Evolutionary conservation across 2,329 filamentous ascomycete species (phyloP).

Genomic region (Dichotomopilus funicola): DNA sequence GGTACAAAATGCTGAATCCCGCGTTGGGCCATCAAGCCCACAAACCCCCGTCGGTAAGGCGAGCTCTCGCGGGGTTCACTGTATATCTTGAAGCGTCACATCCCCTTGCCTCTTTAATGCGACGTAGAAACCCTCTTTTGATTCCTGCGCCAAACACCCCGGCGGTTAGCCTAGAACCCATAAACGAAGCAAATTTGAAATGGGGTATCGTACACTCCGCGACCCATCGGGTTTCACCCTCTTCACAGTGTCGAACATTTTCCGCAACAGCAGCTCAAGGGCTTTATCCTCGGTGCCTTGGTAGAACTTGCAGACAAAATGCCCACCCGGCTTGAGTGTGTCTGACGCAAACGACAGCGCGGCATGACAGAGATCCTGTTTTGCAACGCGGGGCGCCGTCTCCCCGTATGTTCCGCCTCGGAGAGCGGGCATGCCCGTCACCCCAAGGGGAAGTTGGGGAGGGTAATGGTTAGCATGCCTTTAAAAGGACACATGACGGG

Average conservation of each 20-base stretch:
- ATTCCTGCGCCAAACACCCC: constrained; percentile 45
- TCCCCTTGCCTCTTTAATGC: constrained; percentile 60
- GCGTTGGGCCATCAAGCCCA: neutral
- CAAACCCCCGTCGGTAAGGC: neutral
- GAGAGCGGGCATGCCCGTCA: no score
- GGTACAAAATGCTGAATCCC: neutral
- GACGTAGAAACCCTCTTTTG: constrained; percentile 81
- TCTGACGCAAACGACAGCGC: constrained; percentile 81
- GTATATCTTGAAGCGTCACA: constrained; percentile 26
- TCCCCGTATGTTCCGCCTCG: no score
- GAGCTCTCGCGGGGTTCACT: neutral
- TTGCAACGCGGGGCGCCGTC: no score
- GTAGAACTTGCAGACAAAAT: constrained; percentile 98
- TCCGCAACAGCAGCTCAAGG: constrained; percentile 67
- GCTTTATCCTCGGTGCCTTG: constrained; percentile 80
- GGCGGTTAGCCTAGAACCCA: neutral
- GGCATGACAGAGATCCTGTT: constrained; percentile 79
- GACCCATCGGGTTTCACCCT: constrained; percentile 91
- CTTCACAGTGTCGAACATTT: constrained; percentile 71
- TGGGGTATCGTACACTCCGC: constrained; percentile 57
- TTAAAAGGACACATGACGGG: neutral
- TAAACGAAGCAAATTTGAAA: neutral
- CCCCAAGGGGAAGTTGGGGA: no score
- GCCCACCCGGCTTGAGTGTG: constrained; percentile 72
- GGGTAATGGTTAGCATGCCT: neutral